Percentiles rank a stretch among this genome's conserved stretches.
Conservation (phyloP, 768 basidiomycete genomes). For the Trametes gibbosa region DNA sequence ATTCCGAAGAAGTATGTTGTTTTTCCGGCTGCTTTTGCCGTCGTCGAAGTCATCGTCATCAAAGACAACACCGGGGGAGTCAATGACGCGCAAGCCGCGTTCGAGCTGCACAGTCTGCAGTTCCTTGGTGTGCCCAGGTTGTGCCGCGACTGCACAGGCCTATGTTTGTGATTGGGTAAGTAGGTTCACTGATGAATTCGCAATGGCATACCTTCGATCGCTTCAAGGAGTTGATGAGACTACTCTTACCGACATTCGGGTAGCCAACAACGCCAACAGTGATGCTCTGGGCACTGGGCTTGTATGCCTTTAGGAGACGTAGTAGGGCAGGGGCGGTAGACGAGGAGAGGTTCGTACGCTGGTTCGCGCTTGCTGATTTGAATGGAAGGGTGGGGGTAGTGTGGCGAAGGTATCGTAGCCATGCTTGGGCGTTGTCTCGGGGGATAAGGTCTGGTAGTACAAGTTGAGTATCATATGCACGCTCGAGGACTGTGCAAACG, state of each 20-base stretch:
- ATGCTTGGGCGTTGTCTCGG: conserved; percentile 79
- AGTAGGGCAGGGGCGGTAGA: conserved; percentile 74
- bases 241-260: conserved; percentile 97
- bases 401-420: conserved; percentile 91
- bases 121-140: conserved; percentile 91
- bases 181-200: neutral
- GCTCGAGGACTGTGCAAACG: conserved; percentile 20
- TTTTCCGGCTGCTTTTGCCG: conserved; percentile 42
- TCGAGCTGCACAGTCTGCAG: conserved; percentile 91
- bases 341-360: conserved; percentile 78
- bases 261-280: conserved; percentile 94
- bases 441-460: conserved; percentile 76
- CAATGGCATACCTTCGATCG: conserved; percentile 57
- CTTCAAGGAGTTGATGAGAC: conserved; percentile 90
- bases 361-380: conserved; percentile 71
- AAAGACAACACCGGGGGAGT: conserved; percentile 97
- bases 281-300: conserved; percentile 65
- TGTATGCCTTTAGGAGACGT: conserved; percentile 81
- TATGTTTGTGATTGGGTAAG: conserved; percentile 27
- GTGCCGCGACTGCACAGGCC: conserved; percentile 94
- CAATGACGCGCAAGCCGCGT: conserved; percentile 87
- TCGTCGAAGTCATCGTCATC: conserved; percentile 67
- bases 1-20: conserved; percentile 76
- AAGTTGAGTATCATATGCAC: neutral
- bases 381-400: conserved; percentile 92